phyloP scores from a whole-genome alignment of 768 basidiomycete genomes.

The Hypholoma sublateritium region DNA sequence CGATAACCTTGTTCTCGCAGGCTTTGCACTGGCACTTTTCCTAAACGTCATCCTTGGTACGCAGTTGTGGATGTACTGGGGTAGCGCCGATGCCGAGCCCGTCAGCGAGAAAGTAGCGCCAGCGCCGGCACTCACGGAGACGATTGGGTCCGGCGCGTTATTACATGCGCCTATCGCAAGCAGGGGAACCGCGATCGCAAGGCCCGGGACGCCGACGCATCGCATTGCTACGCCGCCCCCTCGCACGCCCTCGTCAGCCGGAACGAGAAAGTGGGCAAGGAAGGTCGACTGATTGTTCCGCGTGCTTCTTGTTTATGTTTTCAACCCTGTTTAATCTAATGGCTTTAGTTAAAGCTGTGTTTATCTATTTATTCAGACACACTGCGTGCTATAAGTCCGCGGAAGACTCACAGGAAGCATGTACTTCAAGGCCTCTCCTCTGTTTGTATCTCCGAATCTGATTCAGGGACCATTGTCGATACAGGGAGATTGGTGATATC shows the following conservation, averaged over 20 bases:
- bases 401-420: too few relatives aligned
- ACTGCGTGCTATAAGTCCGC: too few relatives aligned
- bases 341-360: too few relatives aligned
- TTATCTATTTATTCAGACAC: too few relatives aligned
- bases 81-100: slow-evolving; percentile 35
- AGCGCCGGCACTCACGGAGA: not conserved
- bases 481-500: too few relatives aligned
- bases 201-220: not conserved
- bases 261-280: slow-evolving; percentile 69
- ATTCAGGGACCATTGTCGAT: too few relatives aligned
- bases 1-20: slow-evolving; percentile 75
- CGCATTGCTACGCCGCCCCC: slow-evolving; percentile 45
- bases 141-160: not conserved
- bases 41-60: slow-evolving; percentile 83
- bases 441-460: too few relatives aligned
- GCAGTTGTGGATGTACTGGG: slow-evolving; percentile 87
- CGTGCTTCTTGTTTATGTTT: too few relatives aligned
- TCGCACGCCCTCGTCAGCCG: slow-evolving; percentile 41
- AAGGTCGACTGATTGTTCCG: slow-evolving; percentile 59
- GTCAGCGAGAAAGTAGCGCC: slow-evolving; percentile 2
- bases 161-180: slow-evolving; percentile 1
- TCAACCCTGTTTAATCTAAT: too few relatives aligned
- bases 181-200: slow-evolving; percentile 5
- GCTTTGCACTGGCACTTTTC: slow-evolving; percentile 78
- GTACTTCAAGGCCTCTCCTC: too few relatives aligned